Percentiles rank a stretch among this genome's conserved stretches.
Evolutionary conservation across 2,329 filamentous ascomycete genomes (phyloP).

Genomic region (Calonectria hongkongensis): DNA sequence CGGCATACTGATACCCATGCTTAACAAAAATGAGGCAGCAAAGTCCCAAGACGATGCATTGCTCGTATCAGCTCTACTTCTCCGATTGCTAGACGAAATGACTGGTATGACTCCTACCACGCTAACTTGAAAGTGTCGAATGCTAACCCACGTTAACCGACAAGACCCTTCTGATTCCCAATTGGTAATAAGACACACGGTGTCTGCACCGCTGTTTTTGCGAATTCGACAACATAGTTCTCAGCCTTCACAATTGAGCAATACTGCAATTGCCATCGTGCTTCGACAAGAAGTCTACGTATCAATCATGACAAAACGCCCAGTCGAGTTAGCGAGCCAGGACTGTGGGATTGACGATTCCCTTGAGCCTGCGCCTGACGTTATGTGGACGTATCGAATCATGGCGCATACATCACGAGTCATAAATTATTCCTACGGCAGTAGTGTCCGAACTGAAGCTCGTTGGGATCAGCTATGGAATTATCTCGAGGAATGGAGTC

Average conservation of each 20-base stretch:
- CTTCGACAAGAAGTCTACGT: slow-evolving; percentile 29
- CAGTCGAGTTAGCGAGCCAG: neutral
- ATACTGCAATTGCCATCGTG: slow-evolving; percentile 16
- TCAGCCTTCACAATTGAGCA: neutral
- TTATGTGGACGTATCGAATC: slow-evolving; percentile 20
- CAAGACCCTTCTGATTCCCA: slow-evolving; percentile 15
- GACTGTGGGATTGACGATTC: slow-evolving; percentile 26
- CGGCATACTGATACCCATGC: slow-evolving; percentile 16
- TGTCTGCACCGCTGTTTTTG: slow-evolving; percentile 19
- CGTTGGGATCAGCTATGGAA: slow-evolving; percentile 19
- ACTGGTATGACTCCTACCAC: neutral
- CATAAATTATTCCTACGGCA: slow-evolving; percentile 6
- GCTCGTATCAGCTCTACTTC: slow-evolving; percentile 19
- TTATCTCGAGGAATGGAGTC: slow-evolving; percentile 13
- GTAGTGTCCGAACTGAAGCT: neutral
- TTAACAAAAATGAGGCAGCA: slow-evolving; percentile 4
- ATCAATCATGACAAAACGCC: slow-evolving; percentile 23
- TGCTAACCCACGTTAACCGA: neutral
- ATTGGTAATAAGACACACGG: slow-evolving; percentile 2
- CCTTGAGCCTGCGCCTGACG: slow-evolving; percentile 6
- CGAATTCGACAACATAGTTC: slow-evolving; percentile 5
- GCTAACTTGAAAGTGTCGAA: neutral
- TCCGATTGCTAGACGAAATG: slow-evolving; percentile 29
- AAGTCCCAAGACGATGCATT: slow-evolving; percentile 4
- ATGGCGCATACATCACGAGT: slow-evolving; percentile 28